Evolutionary conservation across 2,329 filamentous ascomycete species (phyloP).

Genomic region (Ophiostoma triangulosporum): DNA sequence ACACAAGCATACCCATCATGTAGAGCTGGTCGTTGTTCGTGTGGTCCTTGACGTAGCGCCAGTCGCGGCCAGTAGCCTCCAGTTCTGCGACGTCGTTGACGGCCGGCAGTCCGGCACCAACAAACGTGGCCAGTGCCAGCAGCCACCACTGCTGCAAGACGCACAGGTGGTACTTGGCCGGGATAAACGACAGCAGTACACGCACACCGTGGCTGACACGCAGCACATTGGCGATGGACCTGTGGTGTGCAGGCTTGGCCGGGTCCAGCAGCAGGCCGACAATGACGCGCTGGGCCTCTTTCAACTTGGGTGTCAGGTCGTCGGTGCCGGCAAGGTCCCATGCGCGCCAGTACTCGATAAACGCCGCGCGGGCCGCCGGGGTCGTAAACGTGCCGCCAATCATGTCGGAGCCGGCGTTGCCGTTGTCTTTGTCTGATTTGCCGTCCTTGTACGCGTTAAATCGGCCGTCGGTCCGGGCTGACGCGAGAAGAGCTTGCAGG

Average conservation of each 20-base stretch:
- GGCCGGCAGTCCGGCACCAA: conserved; percentile 58
- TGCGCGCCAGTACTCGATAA: conserved; percentile 84
- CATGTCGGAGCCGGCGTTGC: conserved; percentile 45
- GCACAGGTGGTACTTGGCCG: conserved; percentile 54
- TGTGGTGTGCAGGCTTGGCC: conserved; percentile 50
- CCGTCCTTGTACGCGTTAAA: conserved; percentile 42
- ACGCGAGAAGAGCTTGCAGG: conserved; percentile 56
- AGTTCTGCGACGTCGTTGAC: conserved; percentile 37
- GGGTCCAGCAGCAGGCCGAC: conserved; percentile 13
- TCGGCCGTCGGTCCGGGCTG: conserved; percentile 52
- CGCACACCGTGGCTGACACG: conserved; percentile 80
- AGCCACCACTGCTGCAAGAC: conserved; percentile 86
- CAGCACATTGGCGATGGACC: conserved; percentile 65
- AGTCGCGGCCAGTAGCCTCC: conserved; percentile 48
- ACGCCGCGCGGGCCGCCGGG: conserved; percentile 36
- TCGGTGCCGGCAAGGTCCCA: conserved; percentile 40
- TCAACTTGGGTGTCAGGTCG: conserved; percentile 61
- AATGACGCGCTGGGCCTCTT: conserved; percentile 52
- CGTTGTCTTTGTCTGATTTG: conserved; percentile 19
- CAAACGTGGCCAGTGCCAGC: conserved; percentile 63
- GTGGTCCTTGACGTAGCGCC: conserved; percentile 62
- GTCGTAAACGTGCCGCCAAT: conserved; percentile 41
- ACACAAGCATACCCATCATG: conserved; percentile 57
- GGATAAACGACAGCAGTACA: conserved; percentile 68
- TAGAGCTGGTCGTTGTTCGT: conserved; percentile 44